Evolutionary conservation across 2,329 filamentous ascomycete genomes (phyloP), one percentile per base, ranked within the genome.

Genomic region (Iodosphaeria phyllophila): DNA sequence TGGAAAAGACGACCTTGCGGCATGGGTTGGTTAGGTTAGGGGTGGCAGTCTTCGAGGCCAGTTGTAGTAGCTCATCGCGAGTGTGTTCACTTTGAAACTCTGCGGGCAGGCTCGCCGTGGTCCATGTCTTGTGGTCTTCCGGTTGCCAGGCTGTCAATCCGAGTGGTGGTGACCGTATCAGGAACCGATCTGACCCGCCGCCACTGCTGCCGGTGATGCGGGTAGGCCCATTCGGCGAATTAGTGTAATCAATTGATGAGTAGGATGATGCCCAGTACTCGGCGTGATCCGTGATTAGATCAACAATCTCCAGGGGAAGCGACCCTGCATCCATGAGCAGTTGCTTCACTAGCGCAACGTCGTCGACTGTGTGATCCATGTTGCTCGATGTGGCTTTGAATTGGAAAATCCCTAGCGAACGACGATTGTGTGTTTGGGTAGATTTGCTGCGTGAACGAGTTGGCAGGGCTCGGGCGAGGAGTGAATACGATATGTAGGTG

Each of bases 201-300:
- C 16, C 14, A 13, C 45, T 34, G 2, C 23, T 13, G 5, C 40
- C 25, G 4, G 27, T 24, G 1, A 21, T 20, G 3, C 22, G 17
- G n/a, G n/a, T n/a, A n/a, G n/a, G n/a, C n/a, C n/a, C n/a, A n/a
- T n/a, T n/a, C 1, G 24, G 28, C 5, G 28, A 28, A 8, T 32
- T 25, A 5, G 32, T 29, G 28, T 37, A 48, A 24, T 46, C 39
- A 22, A 47, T 31, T 8, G 42, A 43, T 7, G 46, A 38, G 1
- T 47, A 43, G 1, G 58, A 56, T 33, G 60, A 59, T 9, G 58
- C 58, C 68, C 69, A 74, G 42, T 73, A 74, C 42, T 72, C 66
- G 27, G 66, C 69, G 15, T 50, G 40, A 36, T 74, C 67, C 27
- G 73, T 43, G 22, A 74, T 56, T 22, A 43, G 40, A 35, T 72